Conservation (phyloP, 1,139 yeast genomes). For the Pichia sp. region DNA sequence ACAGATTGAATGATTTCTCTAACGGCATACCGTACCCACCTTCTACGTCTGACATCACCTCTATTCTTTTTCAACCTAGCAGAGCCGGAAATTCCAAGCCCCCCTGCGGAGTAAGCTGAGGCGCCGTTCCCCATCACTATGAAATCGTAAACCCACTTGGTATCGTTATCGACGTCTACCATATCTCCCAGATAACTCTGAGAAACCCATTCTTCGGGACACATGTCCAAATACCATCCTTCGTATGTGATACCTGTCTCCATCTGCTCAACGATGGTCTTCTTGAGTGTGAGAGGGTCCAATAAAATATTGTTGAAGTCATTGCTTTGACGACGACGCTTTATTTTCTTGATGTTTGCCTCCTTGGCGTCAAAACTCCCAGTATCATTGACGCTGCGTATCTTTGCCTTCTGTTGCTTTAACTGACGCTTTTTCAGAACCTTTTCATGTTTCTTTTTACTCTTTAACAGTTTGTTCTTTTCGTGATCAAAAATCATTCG, state of each 20-base stretch:
- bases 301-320: slow-evolving; percentile 11
- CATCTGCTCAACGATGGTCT: slow-evolving; percentile 4
- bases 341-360: slow-evolving; percentile 5
- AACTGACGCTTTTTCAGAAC: not conserved
- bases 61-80: slow-evolving; percentile 16
- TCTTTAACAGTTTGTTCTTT: slow-evolving; percentile 8
- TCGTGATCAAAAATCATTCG: slow-evolving; percentile 9
- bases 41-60: slow-evolving; percentile 26
- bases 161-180: slow-evolving; percentile 55
- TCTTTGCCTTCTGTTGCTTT: no score
- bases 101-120: slow-evolving; percentile 14
- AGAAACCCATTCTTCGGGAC: slow-evolving; percentile 53
- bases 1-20: slow-evolving; percentile 23
- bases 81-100: slow-evolving; percentile 12
- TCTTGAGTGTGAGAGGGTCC: slow-evolving; percentile 9
- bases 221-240: slow-evolving; percentile 59
- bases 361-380: slow-evolving; percentile 3
- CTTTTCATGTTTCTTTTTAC: slow-evolving; percentile 6
- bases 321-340: slow-evolving; percentile 10
- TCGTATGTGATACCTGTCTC: slow-evolving; percentile 16
- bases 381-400: no score
- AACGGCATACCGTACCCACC: slow-evolving; percentile 27
- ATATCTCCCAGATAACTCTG: slow-evolving; percentile 42
- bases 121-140: slow-evolving; percentile 15
- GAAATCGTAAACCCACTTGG: slow-evolving; percentile 72